phyloP scores from a whole-genome alignment of 2,329 filamentous ascomycete species.

The Diaporthe ampelina region DNA sequence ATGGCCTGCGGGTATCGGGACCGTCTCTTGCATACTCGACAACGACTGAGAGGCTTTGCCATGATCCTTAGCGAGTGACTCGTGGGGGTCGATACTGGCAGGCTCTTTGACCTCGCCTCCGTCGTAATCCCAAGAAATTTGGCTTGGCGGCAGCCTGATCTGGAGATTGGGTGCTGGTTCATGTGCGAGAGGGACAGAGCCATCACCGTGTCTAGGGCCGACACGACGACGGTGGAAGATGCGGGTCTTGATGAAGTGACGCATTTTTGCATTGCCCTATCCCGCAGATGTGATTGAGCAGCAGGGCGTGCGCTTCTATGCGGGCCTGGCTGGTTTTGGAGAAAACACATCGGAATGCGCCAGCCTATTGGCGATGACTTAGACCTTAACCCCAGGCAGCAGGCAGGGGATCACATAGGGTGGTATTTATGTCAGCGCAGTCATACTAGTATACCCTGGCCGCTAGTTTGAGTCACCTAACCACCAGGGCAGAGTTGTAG shows the following conservation, averaged over 20 bases:
- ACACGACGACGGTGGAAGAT: background rate
- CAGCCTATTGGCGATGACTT: background rate
- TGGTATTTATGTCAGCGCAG: background rate
- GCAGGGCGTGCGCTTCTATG: too few species aligned
- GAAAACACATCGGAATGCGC: background rate
- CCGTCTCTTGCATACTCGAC: background rate
- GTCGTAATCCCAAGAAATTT: background rate
- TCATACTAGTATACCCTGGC: background rate
- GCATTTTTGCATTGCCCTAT: background rate
- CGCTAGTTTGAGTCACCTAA: too few species aligned
- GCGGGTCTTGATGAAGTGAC: background rate
- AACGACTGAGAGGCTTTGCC: background rate
- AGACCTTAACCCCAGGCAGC: background rate
- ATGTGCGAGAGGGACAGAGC: background rate
- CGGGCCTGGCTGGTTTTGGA: background rate
- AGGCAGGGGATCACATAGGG: background rate
- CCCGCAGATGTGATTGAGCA: background rate
- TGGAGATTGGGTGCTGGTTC: background rate
- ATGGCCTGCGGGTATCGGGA: background rate
- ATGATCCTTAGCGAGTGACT: background rate
- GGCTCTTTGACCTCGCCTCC: background rate
- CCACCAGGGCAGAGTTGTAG: too few species aligned
- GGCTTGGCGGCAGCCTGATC: background rate
- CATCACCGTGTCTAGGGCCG: background rate
- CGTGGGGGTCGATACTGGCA: background rate